phyloP scores from a whole-genome alignment of 106 monocot species.

The Posidonia australis region DNA sequence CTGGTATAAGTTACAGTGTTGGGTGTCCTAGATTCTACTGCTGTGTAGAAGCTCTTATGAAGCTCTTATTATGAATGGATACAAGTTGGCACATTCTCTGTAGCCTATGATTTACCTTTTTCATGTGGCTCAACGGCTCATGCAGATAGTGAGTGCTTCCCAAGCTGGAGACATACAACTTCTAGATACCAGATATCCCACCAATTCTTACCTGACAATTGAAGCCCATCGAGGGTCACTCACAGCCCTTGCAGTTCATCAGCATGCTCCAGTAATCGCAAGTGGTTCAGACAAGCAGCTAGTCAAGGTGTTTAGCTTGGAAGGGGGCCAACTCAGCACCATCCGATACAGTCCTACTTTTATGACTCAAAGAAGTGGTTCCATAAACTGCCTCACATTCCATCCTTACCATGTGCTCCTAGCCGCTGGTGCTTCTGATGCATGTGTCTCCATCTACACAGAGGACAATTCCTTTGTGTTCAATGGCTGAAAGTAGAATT shows the following conservation, averaged over 20 bases:
- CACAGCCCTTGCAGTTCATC: conserved; percentile 70
- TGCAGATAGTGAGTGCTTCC: conserved; percentile 90
- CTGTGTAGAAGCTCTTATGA: no score
- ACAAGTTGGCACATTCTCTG: no score
- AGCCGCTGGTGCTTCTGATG: conserved; percentile 80
- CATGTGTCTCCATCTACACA: conserved; percentile 72
- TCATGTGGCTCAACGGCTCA: neutral
- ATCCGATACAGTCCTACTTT: conserved; percentile 81
- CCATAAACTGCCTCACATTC: conserved; percentile 76
- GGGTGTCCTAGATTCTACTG: no score
- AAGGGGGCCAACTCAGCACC: conserved; percentile 59
- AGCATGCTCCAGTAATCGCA: conserved; percentile 85
- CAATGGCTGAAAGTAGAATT: neutral
- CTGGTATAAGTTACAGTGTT: no score
- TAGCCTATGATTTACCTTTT: neutral
- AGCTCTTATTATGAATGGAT: no score
- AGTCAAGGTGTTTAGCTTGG: conserved; percentile 81
- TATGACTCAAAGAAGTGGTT: conserved; percentile 86
- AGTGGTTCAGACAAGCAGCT: conserved; percentile 96
- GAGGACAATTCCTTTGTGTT: conserved; percentile 51
- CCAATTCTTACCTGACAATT: conserved; percentile 59
- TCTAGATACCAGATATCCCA: conserved; percentile 54
- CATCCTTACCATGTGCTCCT: conserved; percentile 75
- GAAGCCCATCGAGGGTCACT: conserved; percentile 91
- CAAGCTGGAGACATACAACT: conserved; percentile 93